These are phyloP conservation scores for Citrullus amarus DNA, from an alignment of 306 rosid species.

Conservation along the genomic window DNA sequence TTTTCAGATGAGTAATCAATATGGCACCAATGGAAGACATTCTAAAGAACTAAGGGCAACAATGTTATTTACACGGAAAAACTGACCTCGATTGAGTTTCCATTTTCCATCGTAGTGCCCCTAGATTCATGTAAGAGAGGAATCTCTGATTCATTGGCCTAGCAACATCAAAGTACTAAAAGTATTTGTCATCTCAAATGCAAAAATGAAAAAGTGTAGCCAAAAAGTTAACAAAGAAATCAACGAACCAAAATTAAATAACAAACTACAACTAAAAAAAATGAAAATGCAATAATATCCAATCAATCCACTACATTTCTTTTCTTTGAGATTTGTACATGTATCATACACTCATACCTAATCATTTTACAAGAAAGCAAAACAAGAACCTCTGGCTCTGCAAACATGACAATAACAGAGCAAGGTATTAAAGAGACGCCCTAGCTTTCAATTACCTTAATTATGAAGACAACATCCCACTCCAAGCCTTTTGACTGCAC, in stretches of 20 bases:
- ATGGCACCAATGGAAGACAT: background rate
- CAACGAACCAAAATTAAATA: background rate
- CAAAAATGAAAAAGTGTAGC: background rate
- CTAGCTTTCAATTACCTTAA: conserved; percentile 48
- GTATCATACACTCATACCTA: background rate
- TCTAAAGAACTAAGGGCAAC: background rate
- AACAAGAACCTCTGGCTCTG: background rate
- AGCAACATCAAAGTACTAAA: background rate
- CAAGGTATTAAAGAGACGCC: background rate
- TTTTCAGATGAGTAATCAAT: conserved; percentile 11
- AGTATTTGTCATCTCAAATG: background rate
- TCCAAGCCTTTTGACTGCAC: conserved; percentile 93
- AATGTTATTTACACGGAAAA: conserved; percentile 10
- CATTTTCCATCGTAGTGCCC: conserved; percentile 48
- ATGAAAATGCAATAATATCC: background rate
- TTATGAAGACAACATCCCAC: conserved; percentile 90
- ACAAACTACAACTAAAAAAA: background rate
- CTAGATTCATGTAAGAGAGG: conserved; percentile 71
- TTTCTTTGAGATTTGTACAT: background rate
- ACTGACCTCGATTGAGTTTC: conserved; percentile 60
- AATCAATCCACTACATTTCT: background rate
- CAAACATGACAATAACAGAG: background rate
- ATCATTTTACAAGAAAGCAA: background rate
- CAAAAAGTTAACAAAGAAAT: background rate
- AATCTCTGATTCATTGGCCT: conserved; percentile 92